phyloP scores from a whole-genome alignment of 2,329 filamentous ascomycete species.

The Ramichloridium luteum region DNA sequence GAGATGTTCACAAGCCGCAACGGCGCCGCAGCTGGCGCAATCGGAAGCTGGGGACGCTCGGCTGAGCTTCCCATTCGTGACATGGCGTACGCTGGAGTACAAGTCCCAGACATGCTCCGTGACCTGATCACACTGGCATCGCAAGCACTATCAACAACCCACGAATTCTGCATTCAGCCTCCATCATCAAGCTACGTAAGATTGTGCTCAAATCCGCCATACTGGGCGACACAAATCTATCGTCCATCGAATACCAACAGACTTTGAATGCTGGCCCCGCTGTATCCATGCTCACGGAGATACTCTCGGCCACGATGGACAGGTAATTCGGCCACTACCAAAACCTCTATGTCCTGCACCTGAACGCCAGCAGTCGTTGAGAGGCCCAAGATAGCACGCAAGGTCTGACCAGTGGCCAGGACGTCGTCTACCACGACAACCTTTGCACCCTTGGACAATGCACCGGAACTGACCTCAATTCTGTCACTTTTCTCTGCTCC shows the following conservation, averaged over 20 bases:
- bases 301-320: slow-evolving; percentile 39
- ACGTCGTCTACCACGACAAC: slow-evolving; percentile 52
- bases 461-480: slow-evolving; percentile 40
- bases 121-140: too few species aligned
- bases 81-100: too few species aligned
- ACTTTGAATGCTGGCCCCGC: slow-evolving; percentile 38
- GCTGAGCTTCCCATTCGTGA: too few species aligned
- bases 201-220: too few species aligned
- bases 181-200: too few species aligned
- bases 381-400: slow-evolving; percentile 41
- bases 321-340: slow-evolving; percentile 48
- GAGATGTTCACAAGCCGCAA: too few species aligned
- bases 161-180: too few species aligned
- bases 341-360: slow-evolving; percentile 33
- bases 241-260: slow-evolving; percentile 40
- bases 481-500: slow-evolving; percentile 19
- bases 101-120: too few species aligned
- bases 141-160: too few species aligned
- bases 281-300: slow-evolving; percentile 39
- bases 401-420: slow-evolving; percentile 43
- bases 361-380: slow-evolving; percentile 33
- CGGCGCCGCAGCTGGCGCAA: too few species aligned
- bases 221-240: too few species aligned
- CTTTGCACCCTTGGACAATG: slow-evolving; percentile 28
- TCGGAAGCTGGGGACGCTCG: too few species aligned